Evolutionary conservation across 106 monocot species (phyloP), one percentile per base, ranked within the genome.

Genomic region (Vanilla planifolia): DNA sequence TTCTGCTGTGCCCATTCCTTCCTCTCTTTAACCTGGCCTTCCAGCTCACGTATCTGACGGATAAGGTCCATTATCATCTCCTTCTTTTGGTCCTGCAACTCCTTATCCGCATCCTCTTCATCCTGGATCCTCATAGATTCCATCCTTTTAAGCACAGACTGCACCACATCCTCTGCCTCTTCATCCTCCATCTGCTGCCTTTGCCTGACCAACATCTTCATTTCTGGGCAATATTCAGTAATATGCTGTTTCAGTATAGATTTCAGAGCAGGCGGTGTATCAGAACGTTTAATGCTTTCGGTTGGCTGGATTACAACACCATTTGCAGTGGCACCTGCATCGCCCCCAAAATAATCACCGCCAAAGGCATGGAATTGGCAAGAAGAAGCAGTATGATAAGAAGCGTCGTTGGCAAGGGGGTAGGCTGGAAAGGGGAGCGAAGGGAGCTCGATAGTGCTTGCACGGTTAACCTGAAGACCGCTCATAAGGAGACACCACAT

Each of bases 401-500:
- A 27, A 28, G 26, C 8, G 8, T 11, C 13, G 33, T 3, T 0
- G 3, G 57, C 4, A 34, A 34, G 34, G 21, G 20, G 20, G 27
- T 57, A 20, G 29, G 30, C 44, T 3, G 62, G 28, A 57, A 35
- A 13, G 2, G 45, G 45, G 13, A 62, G 42, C 16, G 64, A 39
- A 6, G 88, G 84, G 62, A 88, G 56, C 13, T 81, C 81, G 20
- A 88, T 65, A 14, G 76, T 33, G 37, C 55, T 78, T 19, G 87
- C 88, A 0, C 73, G 73, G 17, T 53, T 58, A 13, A 86, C 73
- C 44, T 85, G 80, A 23, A 98, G 76, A 19, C 85, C 88, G 55
- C 81, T 64, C 81, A 88, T 82, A 29, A 98, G 73, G 32, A 98
- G 76, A 60, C 96, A 98, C 96, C 91, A 98, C 81, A 98, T 84